Conservation (phyloP, 768 basidiomycete genomes). For the Boletus fagicola region DNA sequence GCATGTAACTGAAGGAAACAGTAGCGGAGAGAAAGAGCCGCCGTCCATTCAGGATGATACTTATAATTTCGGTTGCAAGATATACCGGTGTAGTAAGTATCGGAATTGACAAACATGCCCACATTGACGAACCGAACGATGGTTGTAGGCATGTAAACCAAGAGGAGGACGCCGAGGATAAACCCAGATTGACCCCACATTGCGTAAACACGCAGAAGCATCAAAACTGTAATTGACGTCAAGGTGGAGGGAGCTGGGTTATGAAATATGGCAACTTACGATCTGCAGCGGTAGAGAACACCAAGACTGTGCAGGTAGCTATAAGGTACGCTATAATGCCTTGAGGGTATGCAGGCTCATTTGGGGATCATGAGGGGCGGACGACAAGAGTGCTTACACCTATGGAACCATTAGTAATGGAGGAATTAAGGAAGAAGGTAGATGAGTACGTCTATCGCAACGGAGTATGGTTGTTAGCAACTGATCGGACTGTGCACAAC, state of each 20-base stretch:
- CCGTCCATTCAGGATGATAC: neutral
- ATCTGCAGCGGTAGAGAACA: slow-evolving; percentile 5
- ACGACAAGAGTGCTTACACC: neutral
- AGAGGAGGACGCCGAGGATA: slow-evolving; percentile 1
- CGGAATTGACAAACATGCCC: neutral
- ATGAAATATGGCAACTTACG: neutral
- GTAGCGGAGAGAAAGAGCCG: neutral
- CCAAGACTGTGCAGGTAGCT: neutral
- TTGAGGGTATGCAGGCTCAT: neutral
- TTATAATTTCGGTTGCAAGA: neutral
- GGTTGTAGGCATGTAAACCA: neutral
- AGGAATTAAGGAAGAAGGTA: neutral
- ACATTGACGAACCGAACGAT: neutral
- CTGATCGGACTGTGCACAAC: neutral
- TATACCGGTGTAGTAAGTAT: neutral
- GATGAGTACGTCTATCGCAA: neutral
- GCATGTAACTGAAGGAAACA: neutral
- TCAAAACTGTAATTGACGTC: neutral
- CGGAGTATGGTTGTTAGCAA: neutral
- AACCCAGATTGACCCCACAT: slow-evolving; percentile 1
- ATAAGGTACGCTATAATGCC: neutral
- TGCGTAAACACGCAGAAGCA: neutral
- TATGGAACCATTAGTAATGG: neutral
- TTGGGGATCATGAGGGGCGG: neutral
- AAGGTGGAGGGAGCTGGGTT: too few relatives aligned